Percentiles rank a stretch among this genome's conserved stretches.
Evolutionary conservation across 2,329 filamentous ascomycete species (phyloP).

Genomic region (Fusarium xyrophilum): DNA sequence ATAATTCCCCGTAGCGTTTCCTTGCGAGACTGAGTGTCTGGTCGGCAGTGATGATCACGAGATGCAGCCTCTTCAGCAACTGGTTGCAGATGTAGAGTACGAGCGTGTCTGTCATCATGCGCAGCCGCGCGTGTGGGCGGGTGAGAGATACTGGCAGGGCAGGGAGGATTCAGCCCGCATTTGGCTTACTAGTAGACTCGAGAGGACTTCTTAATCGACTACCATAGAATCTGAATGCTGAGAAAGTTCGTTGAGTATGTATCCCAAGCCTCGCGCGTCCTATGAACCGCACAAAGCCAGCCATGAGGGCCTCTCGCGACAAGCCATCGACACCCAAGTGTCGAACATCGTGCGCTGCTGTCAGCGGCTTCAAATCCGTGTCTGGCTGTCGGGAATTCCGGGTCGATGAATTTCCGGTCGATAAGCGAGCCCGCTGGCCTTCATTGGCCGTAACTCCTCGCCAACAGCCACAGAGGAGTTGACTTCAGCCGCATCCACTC

Average conservation of each 20-base stretch:
- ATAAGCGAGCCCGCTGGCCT: rapidly evolving
- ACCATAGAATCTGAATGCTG: not conserved
- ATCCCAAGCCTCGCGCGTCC: rapidly evolving
- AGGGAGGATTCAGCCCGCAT: not conserved
- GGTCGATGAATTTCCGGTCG: rapidly evolving
- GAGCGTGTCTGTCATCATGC: not conserved
- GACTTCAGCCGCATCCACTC: not conserved
- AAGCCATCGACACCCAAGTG: rapidly evolving
- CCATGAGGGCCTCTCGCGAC: not conserved
- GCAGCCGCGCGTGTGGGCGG: too few species aligned
- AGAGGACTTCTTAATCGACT: rapidly evolving
- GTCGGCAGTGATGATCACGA: rapidly evolving
- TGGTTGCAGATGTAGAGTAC: rapidly evolving
- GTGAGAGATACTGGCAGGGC: not conserved
- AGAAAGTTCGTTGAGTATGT: not conserved
- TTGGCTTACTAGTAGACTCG: not conserved
- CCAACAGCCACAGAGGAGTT: not conserved
- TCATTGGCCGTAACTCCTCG: not conserved
- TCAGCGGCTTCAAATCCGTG: not conserved
- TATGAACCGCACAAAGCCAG: not conserved
- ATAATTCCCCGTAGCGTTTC: rapidly evolving
- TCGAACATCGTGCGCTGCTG: not conserved
- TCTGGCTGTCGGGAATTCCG: not conserved
- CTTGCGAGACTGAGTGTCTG: rapidly evolving
- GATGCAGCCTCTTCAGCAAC: rapidly evolving